phyloP scores from a whole-genome alignment of 2,329 filamentous ascomycete species.

The Chrysoporthe cubensis region DNA sequence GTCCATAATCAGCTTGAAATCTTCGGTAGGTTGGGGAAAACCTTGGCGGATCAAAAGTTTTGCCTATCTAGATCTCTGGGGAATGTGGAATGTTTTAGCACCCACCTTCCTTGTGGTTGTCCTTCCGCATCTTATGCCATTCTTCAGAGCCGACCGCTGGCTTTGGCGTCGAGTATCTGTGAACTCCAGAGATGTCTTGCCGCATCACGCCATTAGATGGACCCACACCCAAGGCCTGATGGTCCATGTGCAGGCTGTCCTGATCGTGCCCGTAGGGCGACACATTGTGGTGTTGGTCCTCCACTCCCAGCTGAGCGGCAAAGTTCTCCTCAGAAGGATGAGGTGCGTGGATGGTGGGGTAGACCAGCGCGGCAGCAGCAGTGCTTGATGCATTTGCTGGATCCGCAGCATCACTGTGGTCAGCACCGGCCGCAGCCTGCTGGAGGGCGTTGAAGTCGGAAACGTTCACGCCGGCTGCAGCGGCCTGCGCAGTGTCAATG shows the following conservation, averaged over 20 bases:
- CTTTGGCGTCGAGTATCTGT: slow-evolving; percentile 59
- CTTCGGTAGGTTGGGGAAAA: background rate
- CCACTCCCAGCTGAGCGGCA: slow-evolving; percentile 52
- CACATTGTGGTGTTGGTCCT: slow-evolving; percentile 42
- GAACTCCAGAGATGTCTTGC: slow-evolving; percentile 37
- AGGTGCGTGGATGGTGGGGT: slow-evolving; percentile 62
- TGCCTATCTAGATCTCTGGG: background rate
- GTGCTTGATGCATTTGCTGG: slow-evolving; percentile 61
- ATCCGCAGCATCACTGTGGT: slow-evolving; percentile 53
- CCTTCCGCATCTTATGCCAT: slow-evolving; percentile 96
- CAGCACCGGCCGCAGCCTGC: slow-evolving; percentile 49
- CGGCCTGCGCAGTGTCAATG: slow-evolving; percentile 48
- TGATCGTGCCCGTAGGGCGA: slow-evolving; percentile 35
- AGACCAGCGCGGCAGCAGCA: slow-evolving; percentile 64
- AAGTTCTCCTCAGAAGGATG: slow-evolving; percentile 63
- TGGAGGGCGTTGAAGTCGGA: slow-evolving; percentile 62
- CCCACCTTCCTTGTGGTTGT: slow-evolving; percentile 98
- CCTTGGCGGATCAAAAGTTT: background rate
- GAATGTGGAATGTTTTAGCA: background rate
- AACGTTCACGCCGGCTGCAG: slow-evolving; percentile 50
- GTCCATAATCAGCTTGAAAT: slow-evolving; percentile 29
- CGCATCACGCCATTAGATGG: slow-evolving; percentile 29
- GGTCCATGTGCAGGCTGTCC: slow-evolving; percentile 39
- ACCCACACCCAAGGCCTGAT: slow-evolving; percentile 9
- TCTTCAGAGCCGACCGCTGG: slow-evolving; percentile 94